Conservation (phyloP, 768 basidiomycete genomes). For the Harrya chromipes region DNA sequence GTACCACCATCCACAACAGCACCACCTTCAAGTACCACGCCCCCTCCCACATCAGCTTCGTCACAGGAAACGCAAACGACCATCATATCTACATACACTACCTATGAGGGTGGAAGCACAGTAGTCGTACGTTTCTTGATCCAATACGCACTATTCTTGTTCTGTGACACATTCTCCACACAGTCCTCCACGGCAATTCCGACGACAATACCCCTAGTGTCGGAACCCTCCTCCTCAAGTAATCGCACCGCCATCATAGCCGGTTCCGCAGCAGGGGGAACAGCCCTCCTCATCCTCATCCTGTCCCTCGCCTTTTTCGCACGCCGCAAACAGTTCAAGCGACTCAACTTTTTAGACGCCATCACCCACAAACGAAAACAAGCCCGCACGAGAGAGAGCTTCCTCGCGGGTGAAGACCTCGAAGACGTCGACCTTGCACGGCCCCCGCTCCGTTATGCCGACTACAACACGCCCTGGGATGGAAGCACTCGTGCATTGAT, state of each 20-base stretch:
- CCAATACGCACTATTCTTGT: not conserved
- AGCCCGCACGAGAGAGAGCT: slow-evolving; percentile 15
- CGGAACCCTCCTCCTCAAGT: slow-evolving; percentile 1
- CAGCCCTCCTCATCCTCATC: slow-evolving; percentile 34
- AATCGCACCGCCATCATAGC: slow-evolving; percentile 41
- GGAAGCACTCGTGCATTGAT: not conserved
- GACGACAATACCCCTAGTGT: slow-evolving; percentile 13
- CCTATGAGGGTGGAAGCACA: slow-evolving; percentile 12
- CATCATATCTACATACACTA: slow-evolving; percentile 21
- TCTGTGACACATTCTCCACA: not conserved
- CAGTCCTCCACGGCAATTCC: slow-evolving; percentile 18
- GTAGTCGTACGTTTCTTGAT: slow-evolving; percentile 16
- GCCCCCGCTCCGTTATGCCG: slow-evolving; percentile 13
- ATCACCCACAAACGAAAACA: slow-evolving; percentile 23
- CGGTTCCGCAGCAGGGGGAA: slow-evolving; percentile 38
- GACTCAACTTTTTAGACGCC: slow-evolving; percentile 29
- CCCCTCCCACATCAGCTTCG: slow-evolving; percentile 1
- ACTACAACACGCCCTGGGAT: slow-evolving; percentile 25
- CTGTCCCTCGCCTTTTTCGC: slow-evolving; percentile 38
- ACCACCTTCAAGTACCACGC: slow-evolving; percentile 1
- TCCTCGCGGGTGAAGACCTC: slow-evolving; percentile 28
- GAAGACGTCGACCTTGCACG: slow-evolving; percentile 8
- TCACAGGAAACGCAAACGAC: slow-evolving; percentile 11
- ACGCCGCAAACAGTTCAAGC: slow-evolving; percentile 36
- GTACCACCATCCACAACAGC: not conserved